Evolutionary conservation across 2,329 filamentous ascomycete species (phyloP).

Genomic region (Didymella exigua): DNA sequence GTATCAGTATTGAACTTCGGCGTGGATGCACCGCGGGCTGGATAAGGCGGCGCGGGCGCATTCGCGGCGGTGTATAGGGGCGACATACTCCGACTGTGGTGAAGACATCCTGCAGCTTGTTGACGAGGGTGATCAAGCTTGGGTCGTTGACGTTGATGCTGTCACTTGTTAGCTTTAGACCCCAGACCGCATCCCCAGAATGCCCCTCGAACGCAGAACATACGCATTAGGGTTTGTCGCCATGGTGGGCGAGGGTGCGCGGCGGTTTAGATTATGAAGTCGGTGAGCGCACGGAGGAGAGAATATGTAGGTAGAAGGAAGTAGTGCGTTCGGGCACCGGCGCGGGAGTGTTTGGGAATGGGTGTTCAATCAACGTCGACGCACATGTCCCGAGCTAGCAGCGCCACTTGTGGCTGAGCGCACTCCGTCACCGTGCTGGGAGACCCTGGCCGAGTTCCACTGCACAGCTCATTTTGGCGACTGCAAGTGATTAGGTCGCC

Average conservation of each 20-base stretch:
- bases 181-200: constrained; percentile 19
- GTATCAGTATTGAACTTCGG: constrained; percentile 38
- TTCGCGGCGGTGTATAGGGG: not conserved
- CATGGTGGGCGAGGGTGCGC: constrained; percentile 40
- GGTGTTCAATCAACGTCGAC: constrained; percentile 20
- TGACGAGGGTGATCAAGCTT: constrained; percentile 80
- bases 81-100: constrained; percentile 83
- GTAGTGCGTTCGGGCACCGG: constrained; percentile 21
- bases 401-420: constrained; percentile 15
- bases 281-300: constrained; percentile 7
- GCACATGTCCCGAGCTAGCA: constrained; percentile 19
- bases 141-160: constrained; percentile 77
- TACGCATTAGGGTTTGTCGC: constrained; percentile 51
- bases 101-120: constrained; percentile 99
- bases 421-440: constrained; percentile 2
- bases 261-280: constrained; percentile 6
- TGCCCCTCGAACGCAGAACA: constrained; percentile 24
- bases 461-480: not conserved
- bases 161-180: constrained; percentile 38
- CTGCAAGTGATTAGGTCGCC: not conserved
- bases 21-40: constrained; percentile 8
- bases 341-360: constrained; percentile 28
- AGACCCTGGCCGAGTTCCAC: not conserved
- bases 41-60: constrained; percentile 4
- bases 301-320: constrained; percentile 4